Conservation (phyloP, 495 filamentous ascomycete genomes). For the Podospora fimiseda region DNA sequence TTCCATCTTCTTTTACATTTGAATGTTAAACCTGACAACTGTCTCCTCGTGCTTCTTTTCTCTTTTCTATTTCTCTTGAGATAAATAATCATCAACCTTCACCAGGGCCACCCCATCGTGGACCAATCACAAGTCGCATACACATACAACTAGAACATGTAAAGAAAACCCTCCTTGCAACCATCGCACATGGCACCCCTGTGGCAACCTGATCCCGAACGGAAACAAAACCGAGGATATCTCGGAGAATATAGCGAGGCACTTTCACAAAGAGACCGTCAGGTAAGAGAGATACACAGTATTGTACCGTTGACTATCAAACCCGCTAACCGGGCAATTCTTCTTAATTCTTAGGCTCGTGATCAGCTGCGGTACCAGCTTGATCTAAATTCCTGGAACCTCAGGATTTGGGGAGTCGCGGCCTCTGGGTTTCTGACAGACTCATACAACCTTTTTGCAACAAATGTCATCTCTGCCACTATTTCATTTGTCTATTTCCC, state of each 20-base stretch:
- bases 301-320: too few relatives aligned
- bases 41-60: too few relatives aligned
- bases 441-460: slow-evolving; percentile 58
- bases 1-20: too few relatives aligned
- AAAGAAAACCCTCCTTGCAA: slow-evolving; percentile 5
- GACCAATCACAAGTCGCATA: too few relatives aligned
- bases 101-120: too few relatives aligned
- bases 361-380: slow-evolving; percentile 32
- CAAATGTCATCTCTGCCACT: slow-evolving; percentile 58
- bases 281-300: slow-evolving; percentile 9
- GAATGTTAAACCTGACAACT: too few relatives aligned
- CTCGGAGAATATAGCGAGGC: slow-evolving; percentile 25
- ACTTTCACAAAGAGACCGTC: slow-evolving; percentile 21
- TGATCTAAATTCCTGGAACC: slow-evolving; percentile 35
- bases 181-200: slow-evolving; percentile 11
- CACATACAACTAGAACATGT: slow-evolving; percentile 5
- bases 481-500: slow-evolving; percentile 59
- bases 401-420: slow-evolving; percentile 48
- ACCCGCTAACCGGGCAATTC: too few relatives aligned
- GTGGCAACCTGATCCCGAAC: slow-evolving; percentile 25
- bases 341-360: slow-evolving; percentile 25
- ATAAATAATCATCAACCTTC: too few relatives aligned
- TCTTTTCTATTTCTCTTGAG: too few relatives aligned
- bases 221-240: slow-evolving; percentile 25
- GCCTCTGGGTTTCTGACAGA: slow-evolving; percentile 64